These are phyloP conservation scores for Lasiodiplodia citricola DNA, from an alignment of 2,329 filamentous ascomycete species.

Conservation along the genomic window DNA sequence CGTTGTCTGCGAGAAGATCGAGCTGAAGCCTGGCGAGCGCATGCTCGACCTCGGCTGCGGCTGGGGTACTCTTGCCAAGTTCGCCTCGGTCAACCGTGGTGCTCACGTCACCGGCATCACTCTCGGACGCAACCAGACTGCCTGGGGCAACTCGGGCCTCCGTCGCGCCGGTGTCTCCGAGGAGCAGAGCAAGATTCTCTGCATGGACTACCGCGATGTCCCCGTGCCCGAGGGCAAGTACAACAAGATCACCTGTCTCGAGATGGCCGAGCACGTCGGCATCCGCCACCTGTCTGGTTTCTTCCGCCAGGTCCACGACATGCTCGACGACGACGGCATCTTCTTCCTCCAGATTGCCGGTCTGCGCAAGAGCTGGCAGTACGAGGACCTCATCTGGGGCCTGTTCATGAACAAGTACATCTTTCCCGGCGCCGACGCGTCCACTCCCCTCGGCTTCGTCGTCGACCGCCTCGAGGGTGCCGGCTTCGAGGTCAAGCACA, in stretches of 20 bases:
- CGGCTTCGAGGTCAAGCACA: constrained; percentile 86
- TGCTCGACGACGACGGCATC: constrained; percentile 94
- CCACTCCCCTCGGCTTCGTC: constrained; percentile 87
- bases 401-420: constrained; percentile 99
- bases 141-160: constrained; percentile 92
- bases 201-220: constrained; percentile 97
- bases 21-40: constrained; percentile 76
- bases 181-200: constrained; percentile 88
- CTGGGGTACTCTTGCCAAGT: constrained; percentile 95
- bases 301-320: constrained; percentile 85
- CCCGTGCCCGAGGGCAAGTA: constrained; percentile 78
- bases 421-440: constrained; percentile 96
- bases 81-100: constrained; percentile 90
- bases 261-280: constrained; percentile 99
- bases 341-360: constrained; percentile 97
- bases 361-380: constrained; percentile 94
- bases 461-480: constrained; percentile 83
- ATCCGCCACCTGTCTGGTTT: constrained; percentile 85
- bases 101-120: constrained; percentile 87
- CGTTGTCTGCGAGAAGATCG: constrained; percentile 95
- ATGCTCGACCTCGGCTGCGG: constrained; percentile 96
- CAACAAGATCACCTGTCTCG: constrained; percentile 95
- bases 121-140: constrained; percentile 93
- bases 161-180: constrained; percentile 81
- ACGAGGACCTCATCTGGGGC: constrained; percentile 97